These are phyloP conservation scores for Ananas comosus DNA, from an alignment of 176 grass and related monocot genomes.

Conservation along the genomic window DNA sequence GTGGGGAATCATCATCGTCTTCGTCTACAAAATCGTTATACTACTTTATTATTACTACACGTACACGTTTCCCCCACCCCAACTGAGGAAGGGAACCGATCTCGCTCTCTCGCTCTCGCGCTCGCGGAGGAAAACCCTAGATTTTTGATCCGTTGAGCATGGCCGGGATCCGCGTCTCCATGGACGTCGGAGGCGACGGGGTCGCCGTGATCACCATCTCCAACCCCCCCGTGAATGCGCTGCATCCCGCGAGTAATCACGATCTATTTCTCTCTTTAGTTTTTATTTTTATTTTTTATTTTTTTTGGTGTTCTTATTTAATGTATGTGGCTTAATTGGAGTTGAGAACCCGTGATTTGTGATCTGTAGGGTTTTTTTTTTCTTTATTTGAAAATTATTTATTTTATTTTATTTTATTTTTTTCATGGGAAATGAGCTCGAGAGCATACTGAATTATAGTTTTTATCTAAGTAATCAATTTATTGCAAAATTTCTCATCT, in stretches of 20 bases:
- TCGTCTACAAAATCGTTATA: no score
- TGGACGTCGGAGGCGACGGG: slow-evolving; percentile 78
- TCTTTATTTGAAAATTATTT: no score
- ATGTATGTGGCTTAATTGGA: background rate
- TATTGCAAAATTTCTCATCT: no score
- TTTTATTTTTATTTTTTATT: background rate
- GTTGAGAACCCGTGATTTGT: background rate
- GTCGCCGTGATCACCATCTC: slow-evolving; percentile 80
- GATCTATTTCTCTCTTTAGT: background rate
- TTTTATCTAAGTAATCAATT: background rate
- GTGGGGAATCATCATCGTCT: no score
- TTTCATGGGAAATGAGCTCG: no score
- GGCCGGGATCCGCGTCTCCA: slow-evolving; percentile 63
- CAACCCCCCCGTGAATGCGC: slow-evolving; percentile 88
- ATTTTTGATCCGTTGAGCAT: slow-evolving; percentile 23
- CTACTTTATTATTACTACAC: no score
- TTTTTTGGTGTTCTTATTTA: background rate
- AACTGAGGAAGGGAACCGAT: background rate
- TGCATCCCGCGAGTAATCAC: slow-evolving; percentile 56
- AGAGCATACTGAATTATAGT: no score
- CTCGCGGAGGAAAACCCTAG: background rate
- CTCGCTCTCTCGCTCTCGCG: background rate
- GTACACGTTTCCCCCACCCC: no score
- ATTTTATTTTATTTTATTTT: no score
- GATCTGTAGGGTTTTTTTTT: background rate